Conservation (phyloP, 768 basidiomycete species). For the Suillus spraguei region DNA sequence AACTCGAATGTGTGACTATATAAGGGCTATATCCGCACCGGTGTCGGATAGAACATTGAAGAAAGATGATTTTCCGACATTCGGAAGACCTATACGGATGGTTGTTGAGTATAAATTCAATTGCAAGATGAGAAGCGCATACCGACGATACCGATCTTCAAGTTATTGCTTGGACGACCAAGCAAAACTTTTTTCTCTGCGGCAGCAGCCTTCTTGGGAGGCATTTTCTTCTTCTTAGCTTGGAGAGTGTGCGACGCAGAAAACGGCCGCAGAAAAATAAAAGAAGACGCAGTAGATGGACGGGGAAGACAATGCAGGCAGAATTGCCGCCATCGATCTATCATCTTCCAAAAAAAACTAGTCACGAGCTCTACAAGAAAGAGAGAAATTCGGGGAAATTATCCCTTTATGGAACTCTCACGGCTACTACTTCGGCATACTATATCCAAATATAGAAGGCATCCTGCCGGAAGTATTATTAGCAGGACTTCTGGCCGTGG, state of each 20-base stretch:
- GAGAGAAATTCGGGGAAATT: background rate
- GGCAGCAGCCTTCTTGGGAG: slow-evolving; percentile 81
- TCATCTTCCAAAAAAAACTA: slow-evolving; percentile 26
- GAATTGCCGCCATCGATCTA: slow-evolving; percentile 26
- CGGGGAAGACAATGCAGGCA: slow-evolving; percentile 17
- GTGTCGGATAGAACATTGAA: slow-evolving; percentile 96
- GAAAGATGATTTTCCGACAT: slow-evolving; percentile 99
- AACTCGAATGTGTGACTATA: slow-evolving; percentile 3
- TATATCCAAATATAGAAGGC: background rate
- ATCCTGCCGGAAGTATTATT: background rate
- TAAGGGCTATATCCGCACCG: slow-evolving; percentile 47
- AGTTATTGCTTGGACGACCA: slow-evolving; percentile 93
- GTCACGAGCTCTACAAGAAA: slow-evolving; percentile 8
- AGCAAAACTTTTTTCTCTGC: slow-evolving; percentile 86
- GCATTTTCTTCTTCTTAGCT: slow-evolving; percentile 78
- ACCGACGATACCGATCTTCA: slow-evolving; percentile 99
- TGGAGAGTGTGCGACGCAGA: slow-evolving; percentile 40
- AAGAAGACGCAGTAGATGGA: slow-evolving; percentile 17
- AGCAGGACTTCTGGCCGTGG: background rate
- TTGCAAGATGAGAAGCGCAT: slow-evolving; percentile 39
- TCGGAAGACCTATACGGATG: slow-evolving; percentile 71
- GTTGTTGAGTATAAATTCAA: background rate
- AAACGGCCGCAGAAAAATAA: slow-evolving; percentile 28
- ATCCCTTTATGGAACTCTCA: slow-evolving; percentile 7
- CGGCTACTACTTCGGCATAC: background rate